A percentile compares a stretch with the other conserved stretches of the same genome.
Conservation (phyloP, 306 rosid species). For the Begonia masoniana region DNA sequence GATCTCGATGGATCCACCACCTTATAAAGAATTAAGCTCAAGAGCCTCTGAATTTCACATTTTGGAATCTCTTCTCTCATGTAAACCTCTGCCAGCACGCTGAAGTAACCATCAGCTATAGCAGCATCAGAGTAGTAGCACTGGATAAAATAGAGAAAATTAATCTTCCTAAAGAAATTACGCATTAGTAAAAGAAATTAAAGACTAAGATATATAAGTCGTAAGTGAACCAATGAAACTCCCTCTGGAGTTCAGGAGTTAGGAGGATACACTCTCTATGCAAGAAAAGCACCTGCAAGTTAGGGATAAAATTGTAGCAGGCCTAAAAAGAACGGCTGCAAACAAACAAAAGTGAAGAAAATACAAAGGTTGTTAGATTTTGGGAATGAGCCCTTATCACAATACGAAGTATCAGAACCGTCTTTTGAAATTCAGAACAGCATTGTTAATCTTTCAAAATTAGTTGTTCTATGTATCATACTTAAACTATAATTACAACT, state of each 20-base stretch:
- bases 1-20: constrained; percentile 98
- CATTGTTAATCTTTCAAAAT: no score
- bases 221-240: no score
- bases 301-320: no score
- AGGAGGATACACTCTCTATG: background rate
- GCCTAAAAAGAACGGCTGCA: no score
- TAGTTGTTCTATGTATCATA: no score
- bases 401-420: no score
- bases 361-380: no score
- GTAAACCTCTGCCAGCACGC: constrained; percentile 98
- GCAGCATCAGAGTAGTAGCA: constrained; percentile 95
- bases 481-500: no score
- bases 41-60: constrained; percentile 93
- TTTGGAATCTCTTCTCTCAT: constrained; percentile 99
- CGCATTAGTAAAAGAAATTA: background rate
- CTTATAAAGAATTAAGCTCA: constrained; percentile 95
- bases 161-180: constrained; percentile 5
- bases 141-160: constrained; percentile 28
- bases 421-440: no score
- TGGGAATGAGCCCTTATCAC: no score
- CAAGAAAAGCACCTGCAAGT: constrained; percentile 2
- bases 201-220: background rate
- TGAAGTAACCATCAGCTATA: constrained; percentile 98
- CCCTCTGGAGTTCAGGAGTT: no score
- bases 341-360: no score